Evolutionary conservation across 176 grass and related monocot species (phyloP), one percentile per base, ranked within the genome.

Genomic region (Oryza meridionalis): DNA sequence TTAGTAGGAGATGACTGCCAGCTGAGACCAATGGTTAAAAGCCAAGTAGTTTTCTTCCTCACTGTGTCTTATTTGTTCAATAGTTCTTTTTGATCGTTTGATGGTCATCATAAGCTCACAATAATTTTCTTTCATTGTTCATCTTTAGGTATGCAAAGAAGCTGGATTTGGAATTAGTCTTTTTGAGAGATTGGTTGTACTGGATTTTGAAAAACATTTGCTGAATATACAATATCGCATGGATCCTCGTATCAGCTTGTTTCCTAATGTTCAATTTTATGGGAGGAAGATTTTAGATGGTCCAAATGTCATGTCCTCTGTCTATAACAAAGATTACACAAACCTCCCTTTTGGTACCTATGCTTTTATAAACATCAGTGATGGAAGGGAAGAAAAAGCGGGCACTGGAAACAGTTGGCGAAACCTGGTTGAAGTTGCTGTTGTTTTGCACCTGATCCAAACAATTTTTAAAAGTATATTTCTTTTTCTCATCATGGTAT

Each of bases 161-260:
- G 88, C 84, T 90, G 90, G 95, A 31, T 93, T 97, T 32, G 90
- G 88, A 82, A 72, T 59, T 7, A 97, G 95, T 70, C 88, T 93
- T 79, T 97, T 94, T 82, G 79, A 91, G 67, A 97, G 95, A 85
- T 78, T 97, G 63, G 86, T 92, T 22, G 47, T 9, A 27, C 19
- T 94, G 7, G 24, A 75, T 32, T 87, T 86, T 26, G 72, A 85
- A 50, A 97, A 94, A 25, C 83, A 92, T 69, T 81, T 97, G 73
- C 65, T 97, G 73, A 92, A 97, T 50, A 90, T 86, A 81, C 95
- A 97, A 44, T 97, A 97, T 77, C 86, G 95, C 19, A 94, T 97
- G 92, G 82, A 90, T 42, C 95, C 92, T 76, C 68, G 22, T 45
- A 94, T 97, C 51, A 94, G 92, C 31, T 72, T 76, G 33, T 97